A percentile compares a stretch with the other conserved stretches of the same genome.
These are phyloP conservation scores for Venturia carpophila DNA, from an alignment of 2,329 filamentous ascomycete genomes.

Conservation along the genomic window DNA sequence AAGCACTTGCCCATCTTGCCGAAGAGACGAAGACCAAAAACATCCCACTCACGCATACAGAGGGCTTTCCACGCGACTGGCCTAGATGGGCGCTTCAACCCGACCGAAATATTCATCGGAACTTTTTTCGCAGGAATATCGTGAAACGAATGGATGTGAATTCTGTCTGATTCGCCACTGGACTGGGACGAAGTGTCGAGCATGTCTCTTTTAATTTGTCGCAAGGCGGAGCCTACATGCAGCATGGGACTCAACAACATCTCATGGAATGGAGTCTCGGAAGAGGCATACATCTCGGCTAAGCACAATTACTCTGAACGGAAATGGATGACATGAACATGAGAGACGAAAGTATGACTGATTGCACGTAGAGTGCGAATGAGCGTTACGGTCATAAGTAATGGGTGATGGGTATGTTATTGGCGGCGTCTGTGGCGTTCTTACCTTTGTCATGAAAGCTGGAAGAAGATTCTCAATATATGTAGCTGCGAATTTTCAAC, in stretches of 20 bases:
- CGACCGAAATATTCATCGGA: neutral
- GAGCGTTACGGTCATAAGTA: too few relatives aligned
- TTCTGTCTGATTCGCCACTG: neutral
- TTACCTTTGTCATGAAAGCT: too few relatives aligned
- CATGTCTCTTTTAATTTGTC: neutral
- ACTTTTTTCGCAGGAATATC: neutral
- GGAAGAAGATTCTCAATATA: too few relatives aligned
- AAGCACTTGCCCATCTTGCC: neutral
- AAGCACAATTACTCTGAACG: neutral
- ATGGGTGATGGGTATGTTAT: too few relatives aligned
- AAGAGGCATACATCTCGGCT: neutral
- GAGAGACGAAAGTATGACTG: neutral
- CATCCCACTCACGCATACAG: neutral
- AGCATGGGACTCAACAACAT: neutral
- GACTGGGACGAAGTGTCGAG: neutral
- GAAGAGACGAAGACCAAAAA: neutral
- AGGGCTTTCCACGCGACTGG: neutral
- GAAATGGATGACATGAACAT: neutral
- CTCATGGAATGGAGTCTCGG: neutral
- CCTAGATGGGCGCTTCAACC: neutral
- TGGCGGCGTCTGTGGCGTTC: too few relatives aligned
- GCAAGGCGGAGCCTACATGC: neutral
- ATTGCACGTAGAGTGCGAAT: neutral
- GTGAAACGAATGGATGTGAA: neutral
- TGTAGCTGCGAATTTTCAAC: too few relatives aligned